Base-by-base conservation (phyloP, 352 stramenopile genomes). In the Globisporangium cederbergense region DNA sequence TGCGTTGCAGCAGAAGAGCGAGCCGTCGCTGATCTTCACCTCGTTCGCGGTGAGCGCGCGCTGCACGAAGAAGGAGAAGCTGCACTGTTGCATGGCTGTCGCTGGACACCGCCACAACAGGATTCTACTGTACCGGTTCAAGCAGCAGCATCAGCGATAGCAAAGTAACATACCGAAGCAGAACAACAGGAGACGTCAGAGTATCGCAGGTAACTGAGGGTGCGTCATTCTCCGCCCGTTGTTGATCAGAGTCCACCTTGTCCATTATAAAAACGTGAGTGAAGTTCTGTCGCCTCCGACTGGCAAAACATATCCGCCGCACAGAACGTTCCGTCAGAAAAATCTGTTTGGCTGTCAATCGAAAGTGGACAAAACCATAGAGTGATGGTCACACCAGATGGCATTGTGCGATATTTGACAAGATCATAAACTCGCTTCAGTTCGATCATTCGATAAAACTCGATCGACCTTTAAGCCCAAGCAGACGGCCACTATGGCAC, bases 1-100 rank as follows among this genome's bases (percentile, higher is more conserved):
- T 45, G 3, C 20, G 28, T 58, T 78, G 22, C 61, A 60, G 0
- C 14, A 50, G 42, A 64, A 65, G 18, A 53, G 58, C 38, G 54
- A 68, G 14, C 28, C 50, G 36, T 64, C 66, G 8, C 20, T 75
- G 11, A 16, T 55, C 30, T 81, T 77, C 61, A 72, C 64, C 36
- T 53, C 56, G 4, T 73, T 81, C 28, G 56, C 62, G 20, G 66
- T 73, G 49, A 61, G 20, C 20, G 46, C 14, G 5, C 49, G 45
- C 11, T 62, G 62, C 16, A 3, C 20, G 22, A 43, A 11, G 16
- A 50, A 62, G 28, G 38, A 42, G 2, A 14, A 25, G 13, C 3
- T 13, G 13, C 43, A 49, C 46, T 67, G 62, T 45, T 58, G 16
- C 32, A 53, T 62, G 53, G 18, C 51, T 14, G 54, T 52, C 32